A percentile compares a stretch with the other conserved stretches of the same genome.
phyloP scores from a whole-genome alignment of 73 alveolate species.

The Paramecium primaurelia region DNA sequence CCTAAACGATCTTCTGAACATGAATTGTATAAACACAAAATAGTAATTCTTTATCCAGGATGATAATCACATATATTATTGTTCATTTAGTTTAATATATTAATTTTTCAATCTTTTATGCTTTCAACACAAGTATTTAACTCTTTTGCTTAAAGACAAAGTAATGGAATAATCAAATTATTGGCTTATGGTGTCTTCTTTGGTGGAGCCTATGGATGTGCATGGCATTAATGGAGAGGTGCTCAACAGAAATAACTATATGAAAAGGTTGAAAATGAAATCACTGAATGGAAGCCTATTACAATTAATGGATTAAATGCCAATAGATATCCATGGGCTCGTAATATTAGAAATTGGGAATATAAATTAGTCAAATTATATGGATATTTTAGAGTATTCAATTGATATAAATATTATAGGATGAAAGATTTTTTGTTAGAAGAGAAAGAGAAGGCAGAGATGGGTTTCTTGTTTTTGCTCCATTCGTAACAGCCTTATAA shows the following conservation, averaged over 20 bases:
- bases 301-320: constrained; percentile 46
- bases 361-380: constrained; percentile 52
- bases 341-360: constrained; percentile 58
- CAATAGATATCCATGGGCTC: constrained; percentile 54
- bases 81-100: background rate
- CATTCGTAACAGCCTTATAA: constrained; percentile 53
- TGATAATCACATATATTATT: background rate
- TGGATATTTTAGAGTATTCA: constrained; percentile 52
- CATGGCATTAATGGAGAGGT: constrained; percentile 1
- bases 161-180: background rate
- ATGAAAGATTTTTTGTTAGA: constrained; percentile 61
- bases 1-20: constrained; percentile 19
- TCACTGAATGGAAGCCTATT: constrained; percentile 44
- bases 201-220: constrained; percentile 43
- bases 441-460: constrained; percentile 68
- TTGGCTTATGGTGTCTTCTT: constrained; percentile 23
- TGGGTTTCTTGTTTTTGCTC: constrained; percentile 61
- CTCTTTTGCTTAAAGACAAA: constrained; percentile 3
- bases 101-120: background rate
- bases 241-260: background rate
- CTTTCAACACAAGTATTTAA: constrained; percentile 15
- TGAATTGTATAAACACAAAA: background rate
- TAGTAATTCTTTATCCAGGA: background rate
- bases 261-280: constrained; percentile 35
- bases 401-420: background rate